Percentiles rank a stretch among this genome's conserved stretches.
These are phyloP conservation scores for Gypsophila paniculata DNA, from an alignment of 179 eudicot species.

Conservation along the genomic window DNA sequence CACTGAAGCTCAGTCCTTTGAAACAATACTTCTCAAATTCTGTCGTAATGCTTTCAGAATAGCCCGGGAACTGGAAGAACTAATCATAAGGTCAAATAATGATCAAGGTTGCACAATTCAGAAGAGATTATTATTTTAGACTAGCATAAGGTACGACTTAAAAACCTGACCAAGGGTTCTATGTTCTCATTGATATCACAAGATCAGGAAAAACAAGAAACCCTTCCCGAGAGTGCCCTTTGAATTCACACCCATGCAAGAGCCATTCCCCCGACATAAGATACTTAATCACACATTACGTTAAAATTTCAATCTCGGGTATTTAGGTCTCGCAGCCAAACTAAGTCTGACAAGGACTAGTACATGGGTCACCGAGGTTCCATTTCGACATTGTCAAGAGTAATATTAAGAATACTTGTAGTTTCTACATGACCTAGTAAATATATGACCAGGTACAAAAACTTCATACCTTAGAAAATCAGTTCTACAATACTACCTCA, in stretches of 20 bases:
- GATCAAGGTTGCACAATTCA: background rate
- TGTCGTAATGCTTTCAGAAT: background rate
- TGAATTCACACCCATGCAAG: constrained; percentile 3
- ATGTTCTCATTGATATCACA: background rate
- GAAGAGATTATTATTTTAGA: no score
- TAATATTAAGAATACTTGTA: background rate
- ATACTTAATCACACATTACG: background rate
- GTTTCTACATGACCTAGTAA: background rate
- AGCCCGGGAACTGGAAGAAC: background rate
- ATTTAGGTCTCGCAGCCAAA: background rate
- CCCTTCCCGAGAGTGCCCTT: constrained; percentile 1
- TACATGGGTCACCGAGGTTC: no score
- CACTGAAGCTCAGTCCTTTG: background rate
- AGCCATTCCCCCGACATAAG: background rate
- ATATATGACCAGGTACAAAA: background rate
- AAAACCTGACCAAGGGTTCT: no score
- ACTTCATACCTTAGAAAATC: background rate
- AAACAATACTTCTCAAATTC: no score
- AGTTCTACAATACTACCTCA: background rate
- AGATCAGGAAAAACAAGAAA: background rate
- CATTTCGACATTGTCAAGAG: no score
- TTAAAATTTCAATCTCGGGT: background rate
- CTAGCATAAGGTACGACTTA: no score
- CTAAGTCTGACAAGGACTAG: background rate
- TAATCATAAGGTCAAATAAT: background rate